Evolutionary conservation across 2,329 filamentous ascomycete genomes (phyloP).

Genomic region (Rhinocladiella mackenziei): DNA sequence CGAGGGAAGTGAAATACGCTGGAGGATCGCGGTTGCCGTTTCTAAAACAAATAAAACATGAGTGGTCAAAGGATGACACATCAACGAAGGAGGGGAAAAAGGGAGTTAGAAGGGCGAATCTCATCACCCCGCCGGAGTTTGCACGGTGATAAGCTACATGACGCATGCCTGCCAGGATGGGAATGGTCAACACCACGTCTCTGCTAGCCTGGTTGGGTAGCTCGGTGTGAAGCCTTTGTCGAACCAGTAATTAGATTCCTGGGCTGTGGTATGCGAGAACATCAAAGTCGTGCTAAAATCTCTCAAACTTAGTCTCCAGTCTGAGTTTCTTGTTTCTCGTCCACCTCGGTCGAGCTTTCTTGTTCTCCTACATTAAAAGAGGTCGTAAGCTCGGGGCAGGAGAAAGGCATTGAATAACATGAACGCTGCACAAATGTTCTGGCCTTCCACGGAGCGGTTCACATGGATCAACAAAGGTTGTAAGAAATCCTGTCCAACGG

Average conservation of each 20-base stretch:
- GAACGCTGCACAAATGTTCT: constrained; percentile 59
- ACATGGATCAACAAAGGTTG: constrained; percentile 65
- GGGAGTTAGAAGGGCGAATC: no score
- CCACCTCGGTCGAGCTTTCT: constrained; percentile 23
- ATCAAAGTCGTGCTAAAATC: background rate
- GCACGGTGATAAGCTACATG: no score
- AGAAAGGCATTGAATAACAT: constrained; percentile 45
- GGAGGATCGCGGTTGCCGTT: no score
- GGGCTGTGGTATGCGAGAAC: background rate
- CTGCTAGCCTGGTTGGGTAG: background rate
- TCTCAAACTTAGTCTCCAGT: background rate
- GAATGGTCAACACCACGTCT: no score
- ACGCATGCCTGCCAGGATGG: no score
- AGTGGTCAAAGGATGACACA: no score
- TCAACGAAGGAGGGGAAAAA: no score
- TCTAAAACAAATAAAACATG: no score
- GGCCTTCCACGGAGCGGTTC: constrained; percentile 63
- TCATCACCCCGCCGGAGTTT: no score
- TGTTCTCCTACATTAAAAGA: constrained; percentile 30
- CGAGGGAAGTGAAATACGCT: no score
- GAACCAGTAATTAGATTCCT: no score
- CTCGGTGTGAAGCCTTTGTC: constrained; percentile 39
- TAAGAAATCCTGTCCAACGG: constrained; percentile 13
- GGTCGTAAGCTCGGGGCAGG: constrained; percentile 18
- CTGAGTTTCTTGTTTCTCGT: constrained; percentile 8